Evolutionary conservation across 176 grass and related monocot species (phyloP), one percentile per base, ranked within the genome.

Genomic region (Zea luxurians): DNA sequence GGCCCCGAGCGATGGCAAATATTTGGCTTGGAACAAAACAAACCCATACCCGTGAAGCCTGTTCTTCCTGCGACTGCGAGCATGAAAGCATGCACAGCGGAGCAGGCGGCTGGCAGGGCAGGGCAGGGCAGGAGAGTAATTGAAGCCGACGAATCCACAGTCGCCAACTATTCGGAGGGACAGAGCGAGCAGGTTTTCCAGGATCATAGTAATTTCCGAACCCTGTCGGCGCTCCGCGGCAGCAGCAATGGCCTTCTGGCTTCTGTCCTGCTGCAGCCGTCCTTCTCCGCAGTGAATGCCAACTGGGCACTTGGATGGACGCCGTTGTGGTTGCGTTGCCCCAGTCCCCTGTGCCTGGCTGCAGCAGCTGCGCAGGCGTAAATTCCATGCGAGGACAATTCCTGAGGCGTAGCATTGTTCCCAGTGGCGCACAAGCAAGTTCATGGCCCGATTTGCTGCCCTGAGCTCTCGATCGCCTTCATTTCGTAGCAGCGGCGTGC

Each of bases 141-240:
- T 43, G 72, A 20, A 75, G n/a, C 11, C 20, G 38, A 61, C 15
- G 17, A 8, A 70, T 70, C 10, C 27, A 59, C 27, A 37, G 53
- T 61, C 34, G 18, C 13, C 48, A n/a, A n/a, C 48, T 73, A 37
- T 54, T 2, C 0, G 35, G 35, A n/a, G 42, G 2, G 70, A 17
- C 48, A 17, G 13, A 40, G 48, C 49, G 38, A 27, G 57, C 17
- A 75, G 52, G 37, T 40, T 34, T 54, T 73, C 7, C 46, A 44
- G 69, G 11, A 64, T 73, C 35, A 50, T 52, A 72, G 58, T 53
- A 82, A 73, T 59, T 64, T 73, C 69, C 13, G 59, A 82, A 73
- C 70, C 40, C 47, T 44, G 80, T 54, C 58, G 45, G 11, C 58
- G 45, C 4, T 40, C 20, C 41, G 48, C 17, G 13, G 45, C 13